Evolutionary conservation across 2,329 filamentous ascomycete genomes (phyloP).

Genomic region (Sclerotinia glacialis): DNA sequence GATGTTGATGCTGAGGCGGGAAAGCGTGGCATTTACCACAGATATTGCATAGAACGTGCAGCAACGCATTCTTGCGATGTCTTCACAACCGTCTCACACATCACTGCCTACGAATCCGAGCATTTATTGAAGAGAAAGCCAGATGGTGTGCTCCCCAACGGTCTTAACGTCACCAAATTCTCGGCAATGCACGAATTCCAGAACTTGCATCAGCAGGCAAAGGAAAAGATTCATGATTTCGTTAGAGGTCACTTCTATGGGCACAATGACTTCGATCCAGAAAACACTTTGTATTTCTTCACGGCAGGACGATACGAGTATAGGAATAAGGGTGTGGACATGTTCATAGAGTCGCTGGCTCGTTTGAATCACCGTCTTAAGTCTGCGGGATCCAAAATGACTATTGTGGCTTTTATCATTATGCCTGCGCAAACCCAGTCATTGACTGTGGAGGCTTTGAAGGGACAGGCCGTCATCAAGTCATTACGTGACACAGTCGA

Average conservation of each 20-base stretch:
- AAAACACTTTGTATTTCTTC: constrained; percentile 97
- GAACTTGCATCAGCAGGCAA: constrained; percentile 92
- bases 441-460: constrained; percentile 89
- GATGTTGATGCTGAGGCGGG: constrained; percentile 95
- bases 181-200: constrained; percentile 98
- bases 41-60: constrained; percentile 95
- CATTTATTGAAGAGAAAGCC: constrained; percentile 96
- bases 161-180: constrained; percentile 97
- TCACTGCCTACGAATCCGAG: constrained; percentile 97
- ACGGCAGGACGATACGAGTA: constrained; percentile 97
- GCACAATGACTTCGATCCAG: constrained; percentile 93
- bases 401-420: constrained; percentile 96
- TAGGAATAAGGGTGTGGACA: constrained; percentile 97
- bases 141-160: constrained; percentile 93
- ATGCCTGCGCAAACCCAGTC: constrained; percentile 97
- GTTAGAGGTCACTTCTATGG: constrained; percentile 98
- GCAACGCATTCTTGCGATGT: constrained; percentile 91
- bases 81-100: constrained; percentile 98
- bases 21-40: constrained; percentile 96
- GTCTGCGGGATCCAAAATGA: constrained; percentile 78
- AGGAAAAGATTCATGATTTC: constrained; percentile 98
- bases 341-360: constrained; percentile 97
- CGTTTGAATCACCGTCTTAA: constrained; percentile 94
- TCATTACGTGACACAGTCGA: constrained; percentile 89
- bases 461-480: constrained; percentile 96